Conservation (phyloP, 306 rosid genomes). For the Rosa multiflora region DNA sequence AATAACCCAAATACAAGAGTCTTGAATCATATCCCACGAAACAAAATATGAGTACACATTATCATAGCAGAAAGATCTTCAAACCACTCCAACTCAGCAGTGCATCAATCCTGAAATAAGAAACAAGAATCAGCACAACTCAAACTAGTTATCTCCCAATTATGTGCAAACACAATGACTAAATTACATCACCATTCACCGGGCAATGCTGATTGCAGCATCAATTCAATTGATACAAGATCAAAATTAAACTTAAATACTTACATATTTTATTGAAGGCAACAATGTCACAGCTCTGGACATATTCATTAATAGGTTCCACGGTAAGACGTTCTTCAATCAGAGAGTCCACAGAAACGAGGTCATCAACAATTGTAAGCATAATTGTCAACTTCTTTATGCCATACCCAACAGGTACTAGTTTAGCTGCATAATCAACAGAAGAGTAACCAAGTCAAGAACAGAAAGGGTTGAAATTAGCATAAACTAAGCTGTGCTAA, state of each 20-base stretch:
- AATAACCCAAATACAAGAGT: background rate
- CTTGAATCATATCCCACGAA: background rate
- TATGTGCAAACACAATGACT: background rate
- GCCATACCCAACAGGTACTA: constrained; percentile 87
- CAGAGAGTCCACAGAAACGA: constrained; percentile 77
- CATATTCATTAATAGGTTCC: constrained; percentile 81
- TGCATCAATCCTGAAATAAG: constrained; percentile 18
- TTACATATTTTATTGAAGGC: constrained; percentile 92
- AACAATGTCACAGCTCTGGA: constrained; percentile 93
- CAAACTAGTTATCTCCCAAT: background rate
- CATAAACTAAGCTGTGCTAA: background rate
- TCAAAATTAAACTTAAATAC: constrained; percentile 8
- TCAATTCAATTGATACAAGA: background rate
- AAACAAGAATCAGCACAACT: background rate
- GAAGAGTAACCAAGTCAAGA: background rate
- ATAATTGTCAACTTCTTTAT: constrained; percentile 83
- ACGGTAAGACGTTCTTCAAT: constrained; percentile 63
- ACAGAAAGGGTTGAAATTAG: background rate
- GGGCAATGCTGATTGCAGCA: background rate
- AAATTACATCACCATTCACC: background rate
- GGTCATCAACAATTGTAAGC: constrained; percentile 80
- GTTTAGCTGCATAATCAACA: constrained; percentile 59
- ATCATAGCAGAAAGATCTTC: background rate
- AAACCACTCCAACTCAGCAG: background rate
- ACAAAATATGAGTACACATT: background rate